phyloP scores from a whole-genome alignment of 2,329 filamentous ascomycete genomes.

The Tricladium varicosporioides region DNA sequence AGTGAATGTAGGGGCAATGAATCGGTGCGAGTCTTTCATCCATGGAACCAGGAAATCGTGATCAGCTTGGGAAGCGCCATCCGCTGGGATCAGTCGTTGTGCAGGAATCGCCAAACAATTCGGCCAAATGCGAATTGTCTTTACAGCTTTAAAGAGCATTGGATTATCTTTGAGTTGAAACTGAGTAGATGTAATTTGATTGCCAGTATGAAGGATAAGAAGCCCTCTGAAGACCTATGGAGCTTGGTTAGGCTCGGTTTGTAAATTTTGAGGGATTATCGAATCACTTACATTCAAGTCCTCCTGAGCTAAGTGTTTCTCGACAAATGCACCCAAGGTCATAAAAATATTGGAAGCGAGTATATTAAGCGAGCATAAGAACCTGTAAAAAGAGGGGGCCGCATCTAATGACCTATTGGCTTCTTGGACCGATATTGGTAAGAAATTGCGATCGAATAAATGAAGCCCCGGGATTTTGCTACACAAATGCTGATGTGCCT shows the following conservation, averaged over 20 bases:
- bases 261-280: not conserved
- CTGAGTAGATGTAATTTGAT: not conserved
- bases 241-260: not conserved
- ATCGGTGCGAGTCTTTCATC: slow-evolving; percentile 18
- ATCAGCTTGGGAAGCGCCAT: slow-evolving; percentile 17
- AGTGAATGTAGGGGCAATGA: slow-evolving; percentile 17
- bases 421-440: slow-evolving; percentile 13
- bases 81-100: slow-evolving; percentile 10
- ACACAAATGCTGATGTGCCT: slow-evolving; percentile 14
- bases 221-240: slow-evolving; percentile 17
- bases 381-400: not conserved
- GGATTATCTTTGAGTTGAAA: not conserved
- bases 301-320: slow-evolving; percentile 2
- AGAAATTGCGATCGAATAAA: slow-evolving; percentile 11
- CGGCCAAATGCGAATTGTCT: slow-evolving; percentile 18
- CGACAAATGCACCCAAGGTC: not conserved
- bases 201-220: slow-evolving; percentile 4
- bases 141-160: not conserved
- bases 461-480: slow-evolving; percentile 18
- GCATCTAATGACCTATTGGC: slow-evolving; percentile 6
- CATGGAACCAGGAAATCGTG: slow-evolving; percentile 23
- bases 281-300: slow-evolving; percentile 13
- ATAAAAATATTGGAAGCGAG: not conserved
- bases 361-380: not conserved
- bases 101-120: not conserved